Evolutionary conservation across 2,329 filamentous ascomycete species (phyloP).

Genomic region (Aureobasidium sp.): DNA sequence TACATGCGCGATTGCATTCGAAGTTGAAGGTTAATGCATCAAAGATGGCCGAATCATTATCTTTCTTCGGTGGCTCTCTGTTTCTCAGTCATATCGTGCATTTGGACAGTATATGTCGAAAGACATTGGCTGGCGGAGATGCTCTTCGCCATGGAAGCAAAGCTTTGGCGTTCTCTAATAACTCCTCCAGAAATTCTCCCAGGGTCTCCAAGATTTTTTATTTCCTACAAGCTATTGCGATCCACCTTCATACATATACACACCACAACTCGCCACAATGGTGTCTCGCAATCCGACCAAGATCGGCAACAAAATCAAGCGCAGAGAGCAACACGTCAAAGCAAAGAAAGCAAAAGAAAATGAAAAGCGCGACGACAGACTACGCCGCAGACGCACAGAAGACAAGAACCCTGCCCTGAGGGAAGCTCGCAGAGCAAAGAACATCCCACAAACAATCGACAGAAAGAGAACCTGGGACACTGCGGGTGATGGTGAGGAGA

Average conservation of each 20-base stretch:
- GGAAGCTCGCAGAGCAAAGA: constrained; percentile 65
- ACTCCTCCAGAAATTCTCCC: neutral
- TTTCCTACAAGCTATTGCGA: neutral
- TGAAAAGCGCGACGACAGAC: constrained; percentile 67
- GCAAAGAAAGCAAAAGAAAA: constrained; percentile 72
- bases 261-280: neutral
- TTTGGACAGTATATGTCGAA: no score
- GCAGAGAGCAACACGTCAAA: constrained; percentile 70
- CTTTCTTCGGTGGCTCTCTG: neutral
- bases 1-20: neutral
- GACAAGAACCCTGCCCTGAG: constrained; percentile 71
- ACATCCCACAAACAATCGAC: constrained; percentile 76
- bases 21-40: neutral
- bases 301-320: constrained; percentile 56
- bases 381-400: constrained; percentile 77
- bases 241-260: neutral
- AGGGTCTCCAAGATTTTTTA: constrained; percentile 7
- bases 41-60: neutral
- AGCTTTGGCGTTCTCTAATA: neutral
- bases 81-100: no score
- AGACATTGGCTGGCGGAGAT: no score
- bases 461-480: constrained; percentile 82
- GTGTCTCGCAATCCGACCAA: constrained; percentile 25
- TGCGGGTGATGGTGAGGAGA: constrained; percentile 37
- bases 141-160: neutral